phyloP scores from a whole-genome alignment of 441 rosid species.

The Aquilaria agallochum region DNA sequence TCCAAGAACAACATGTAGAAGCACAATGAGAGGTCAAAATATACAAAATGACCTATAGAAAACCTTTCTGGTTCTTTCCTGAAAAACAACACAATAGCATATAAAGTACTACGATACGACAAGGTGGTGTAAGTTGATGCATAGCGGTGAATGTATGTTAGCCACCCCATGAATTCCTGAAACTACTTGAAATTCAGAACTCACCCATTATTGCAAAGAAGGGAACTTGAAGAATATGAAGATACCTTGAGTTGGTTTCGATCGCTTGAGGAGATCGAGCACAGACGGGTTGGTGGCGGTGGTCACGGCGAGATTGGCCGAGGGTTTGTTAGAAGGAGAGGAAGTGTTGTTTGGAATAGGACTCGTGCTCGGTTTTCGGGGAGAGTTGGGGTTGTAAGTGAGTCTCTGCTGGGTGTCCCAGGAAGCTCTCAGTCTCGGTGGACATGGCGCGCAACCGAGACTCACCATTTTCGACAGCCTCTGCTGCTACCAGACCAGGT shows the following conservation, averaged over 20 bases:
- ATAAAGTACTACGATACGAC: too few relatives aligned
- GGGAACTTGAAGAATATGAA: not conserved
- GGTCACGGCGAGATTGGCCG: conserved; percentile 24
- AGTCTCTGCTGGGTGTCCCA: conserved; percentile 52
- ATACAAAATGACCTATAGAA: too few relatives aligned
- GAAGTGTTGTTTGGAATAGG: conserved; percentile 10
- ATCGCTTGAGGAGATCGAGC: conserved; percentile 47
- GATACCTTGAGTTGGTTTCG: conserved; percentile 27
- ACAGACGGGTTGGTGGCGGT: conserved; percentile 26
- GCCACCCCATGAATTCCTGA: too few relatives aligned
- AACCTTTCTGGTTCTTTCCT: too few relatives aligned
- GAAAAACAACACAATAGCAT: too few relatives aligned
- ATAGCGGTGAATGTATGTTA: too few relatives aligned
- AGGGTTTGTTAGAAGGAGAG: conserved; percentile 7
- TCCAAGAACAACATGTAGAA: too few relatives aligned
- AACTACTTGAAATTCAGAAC: too few relatives aligned
- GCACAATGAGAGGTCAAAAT: too few relatives aligned
- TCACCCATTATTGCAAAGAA: not conserved
- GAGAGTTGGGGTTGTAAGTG: conserved; percentile 58
- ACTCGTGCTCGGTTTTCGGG: conserved; percentile 30
- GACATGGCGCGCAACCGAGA: conserved; percentile 8
- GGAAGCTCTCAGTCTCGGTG: conserved; percentile 33
- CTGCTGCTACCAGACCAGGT: too few relatives aligned
- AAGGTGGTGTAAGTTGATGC: too few relatives aligned
- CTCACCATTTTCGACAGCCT: not conserved